A percentile compares a stretch with the other conserved stretches of the same genome.
Conservation (phyloP, 345 rosid genomes). For the Gossypium stocksii region DNA sequence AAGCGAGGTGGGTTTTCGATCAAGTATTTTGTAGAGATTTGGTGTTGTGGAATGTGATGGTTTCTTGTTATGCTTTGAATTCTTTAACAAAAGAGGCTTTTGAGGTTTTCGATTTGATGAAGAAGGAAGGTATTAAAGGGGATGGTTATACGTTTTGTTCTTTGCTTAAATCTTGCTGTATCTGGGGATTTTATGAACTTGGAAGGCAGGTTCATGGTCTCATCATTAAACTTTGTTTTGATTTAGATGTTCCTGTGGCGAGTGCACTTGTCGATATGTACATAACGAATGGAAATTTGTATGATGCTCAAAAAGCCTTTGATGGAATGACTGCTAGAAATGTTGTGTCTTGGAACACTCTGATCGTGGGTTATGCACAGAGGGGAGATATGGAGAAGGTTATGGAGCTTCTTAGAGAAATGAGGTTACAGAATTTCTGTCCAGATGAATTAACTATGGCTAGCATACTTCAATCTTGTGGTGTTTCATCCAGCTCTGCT, state of each 20-base stretch:
- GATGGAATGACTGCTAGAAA: slow-evolving; percentile 48
- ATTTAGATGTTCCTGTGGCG: slow-evolving; percentile 45
- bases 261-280: slow-evolving; percentile 61
- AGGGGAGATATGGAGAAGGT: slow-evolving; percentile 48
- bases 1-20: slow-evolving; percentile 45
- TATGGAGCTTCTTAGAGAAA: slow-evolving; percentile 40
- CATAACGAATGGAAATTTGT: slow-evolving; percentile 38
- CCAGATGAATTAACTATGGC: slow-evolving; percentile 65
- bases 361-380: slow-evolving; percentile 59
- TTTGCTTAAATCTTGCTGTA: slow-evolving; percentile 41
- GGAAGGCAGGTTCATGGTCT: slow-evolving; percentile 57
- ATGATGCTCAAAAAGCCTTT: slow-evolving; percentile 46
- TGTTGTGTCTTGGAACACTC: slow-evolving; percentile 64
- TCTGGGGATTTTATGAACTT: slow-evolving; percentile 25
- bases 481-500: slow-evolving; percentile 27
- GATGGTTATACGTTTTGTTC: slow-evolving; percentile 61
- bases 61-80: slow-evolving; percentile 51
- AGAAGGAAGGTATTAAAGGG: slow-evolving; percentile 31
- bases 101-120: slow-evolving; percentile 41
- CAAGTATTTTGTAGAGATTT: slow-evolving; percentile 37
- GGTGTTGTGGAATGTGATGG: slow-evolving; percentile 60
- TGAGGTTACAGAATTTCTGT: slow-evolving; percentile 34
- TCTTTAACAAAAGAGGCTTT: slow-evolving; percentile 42
- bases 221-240: slow-evolving; percentile 40
- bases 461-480: slow-evolving; percentile 54